phyloP scores from a whole-genome alignment of 305 asterid species.

The Stenogyne calaminthoides region DNA sequence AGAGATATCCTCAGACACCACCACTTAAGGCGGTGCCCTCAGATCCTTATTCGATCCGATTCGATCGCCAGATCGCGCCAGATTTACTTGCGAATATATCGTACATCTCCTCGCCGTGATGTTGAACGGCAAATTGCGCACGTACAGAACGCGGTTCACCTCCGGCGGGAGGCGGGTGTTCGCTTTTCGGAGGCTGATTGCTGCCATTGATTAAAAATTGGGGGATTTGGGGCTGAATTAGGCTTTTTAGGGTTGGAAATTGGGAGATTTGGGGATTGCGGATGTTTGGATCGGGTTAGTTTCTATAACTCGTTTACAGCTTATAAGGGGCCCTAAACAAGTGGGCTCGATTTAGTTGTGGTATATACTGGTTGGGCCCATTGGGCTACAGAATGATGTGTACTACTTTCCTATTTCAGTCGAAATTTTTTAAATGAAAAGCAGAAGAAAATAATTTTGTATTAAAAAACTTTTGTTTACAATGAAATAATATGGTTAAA shows the following conservation, averaged over 20 bases:
- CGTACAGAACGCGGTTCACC: constrained; percentile 85
- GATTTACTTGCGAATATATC: constrained; percentile 94
- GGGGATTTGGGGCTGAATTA: background rate
- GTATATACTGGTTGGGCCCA: no score
- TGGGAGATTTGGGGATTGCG: background rate
- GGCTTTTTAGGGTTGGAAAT: background rate
- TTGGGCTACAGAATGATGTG: no score
- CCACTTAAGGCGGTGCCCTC: constrained; percentile 97
- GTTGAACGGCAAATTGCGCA: constrained; percentile 90
- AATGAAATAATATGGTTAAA: no score
- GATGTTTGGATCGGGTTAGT: background rate
- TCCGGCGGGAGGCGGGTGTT: constrained; percentile 97
- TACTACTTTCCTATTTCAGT: no score
- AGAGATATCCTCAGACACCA: constrained; percentile 93
- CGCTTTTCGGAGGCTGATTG: constrained; percentile 77
- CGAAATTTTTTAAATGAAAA: no score
- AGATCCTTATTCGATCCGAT: constrained; percentile 92
- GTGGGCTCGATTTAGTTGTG: background rate
- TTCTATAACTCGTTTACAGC: background rate
- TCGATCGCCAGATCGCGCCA: constrained; percentile 91
- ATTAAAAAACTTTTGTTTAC: no score
- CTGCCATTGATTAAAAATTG: constrained; percentile 48
- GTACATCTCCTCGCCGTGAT: constrained; percentile 97
- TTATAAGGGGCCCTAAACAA: background rate
- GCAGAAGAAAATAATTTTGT: no score